A percentile compares a stretch with the other conserved stretches of the same genome.
These are phyloP conservation scores for Tausonia pullulans DNA, from an alignment of 1,284 basidiomycete species.

Conservation along the genomic window DNA sequence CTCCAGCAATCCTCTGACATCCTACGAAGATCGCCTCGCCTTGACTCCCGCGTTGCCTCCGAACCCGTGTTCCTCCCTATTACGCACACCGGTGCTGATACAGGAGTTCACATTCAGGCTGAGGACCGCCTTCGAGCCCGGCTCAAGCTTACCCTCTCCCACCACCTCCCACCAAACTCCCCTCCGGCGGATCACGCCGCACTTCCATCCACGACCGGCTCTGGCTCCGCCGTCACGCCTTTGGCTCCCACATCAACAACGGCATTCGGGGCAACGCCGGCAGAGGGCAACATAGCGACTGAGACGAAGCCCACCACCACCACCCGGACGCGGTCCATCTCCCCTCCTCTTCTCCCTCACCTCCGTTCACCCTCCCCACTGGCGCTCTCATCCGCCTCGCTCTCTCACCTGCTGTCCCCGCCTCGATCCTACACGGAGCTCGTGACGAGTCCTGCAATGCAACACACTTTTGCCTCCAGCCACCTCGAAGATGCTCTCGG, in stretches of 20 bases:
- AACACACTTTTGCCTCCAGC: constrained; percentile 33
- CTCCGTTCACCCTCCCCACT: constrained; percentile 30
- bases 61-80: too few relatives aligned
- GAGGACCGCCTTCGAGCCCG: constrained; percentile 13
- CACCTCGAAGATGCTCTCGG: constrained; percentile 33
- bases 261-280: too few relatives aligned
- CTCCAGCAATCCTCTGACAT: too few relatives aligned
- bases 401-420: constrained; percentile 30
- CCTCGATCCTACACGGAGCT: constrained; percentile 33
- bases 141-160: constrained; percentile 11
- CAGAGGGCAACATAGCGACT: too few relatives aligned
- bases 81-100: not conserved
- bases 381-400: constrained; percentile 24
- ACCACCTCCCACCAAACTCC: constrained; percentile 7
- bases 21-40: too few relatives aligned
- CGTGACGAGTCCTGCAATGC: constrained; percentile 30
- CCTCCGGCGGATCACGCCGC: not conserved
- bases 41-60: too few relatives aligned
- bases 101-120: not conserved
- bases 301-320: not conserved
- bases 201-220: not conserved
- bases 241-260: too few relatives aligned
- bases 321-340: not conserved
- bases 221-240: too few relatives aligned
- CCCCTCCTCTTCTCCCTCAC: constrained; percentile 26